These are phyloP conservation scores for Fusarium sp. DNA, from an alignment of 2,329 filamentous ascomycete genomes.

Conservation along the genomic window DNA sequence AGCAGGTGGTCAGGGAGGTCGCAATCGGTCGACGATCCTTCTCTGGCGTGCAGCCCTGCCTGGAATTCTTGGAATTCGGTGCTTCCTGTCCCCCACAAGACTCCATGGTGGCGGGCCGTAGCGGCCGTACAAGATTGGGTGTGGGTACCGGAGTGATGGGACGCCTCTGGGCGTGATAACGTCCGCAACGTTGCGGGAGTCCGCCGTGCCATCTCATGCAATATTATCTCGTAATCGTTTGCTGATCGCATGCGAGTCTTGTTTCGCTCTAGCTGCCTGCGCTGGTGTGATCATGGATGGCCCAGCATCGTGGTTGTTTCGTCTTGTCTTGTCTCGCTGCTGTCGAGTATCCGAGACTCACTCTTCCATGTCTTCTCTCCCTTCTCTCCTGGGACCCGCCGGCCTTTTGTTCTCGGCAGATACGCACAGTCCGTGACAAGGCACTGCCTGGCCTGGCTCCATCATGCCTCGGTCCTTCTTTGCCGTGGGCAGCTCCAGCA, in stretches of 20 bases:
- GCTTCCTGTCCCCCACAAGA: constrained; percentile 37
- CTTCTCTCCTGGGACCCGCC: neutral
- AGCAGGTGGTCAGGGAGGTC: constrained; percentile 22
- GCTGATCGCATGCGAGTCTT: constrained; percentile 33
- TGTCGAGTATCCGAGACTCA: neutral
- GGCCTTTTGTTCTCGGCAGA: constrained; percentile 4
- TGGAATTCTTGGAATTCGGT: constrained; percentile 30
- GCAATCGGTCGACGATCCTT: constrained; percentile 29
- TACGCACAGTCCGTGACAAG: neutral
- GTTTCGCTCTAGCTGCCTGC: constrained; percentile 5
- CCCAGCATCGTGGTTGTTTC: neutral
- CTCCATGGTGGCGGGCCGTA: constrained; percentile 45
- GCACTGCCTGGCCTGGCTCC: neutral
- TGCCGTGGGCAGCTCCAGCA: constrained; percentile 4
- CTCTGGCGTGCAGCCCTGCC: constrained; percentile 31
- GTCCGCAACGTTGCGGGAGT: constrained; percentile 22
- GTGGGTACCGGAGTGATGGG: constrained; percentile 33
- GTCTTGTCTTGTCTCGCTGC: neutral
- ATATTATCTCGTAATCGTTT: constrained; percentile 35
- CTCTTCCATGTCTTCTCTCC: neutral
- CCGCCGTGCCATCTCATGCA: constrained; percentile 18
- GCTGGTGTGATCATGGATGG: neutral
- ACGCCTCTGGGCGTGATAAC: constrained; percentile 29
- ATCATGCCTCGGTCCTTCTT: neutral
- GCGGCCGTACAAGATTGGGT: constrained; percentile 39